These are phyloP conservation scores for Sphagnum tenellum DNA, from an alignment of 225 moss, liverwort and hornwort genomes.

Conservation along the genomic window DNA sequence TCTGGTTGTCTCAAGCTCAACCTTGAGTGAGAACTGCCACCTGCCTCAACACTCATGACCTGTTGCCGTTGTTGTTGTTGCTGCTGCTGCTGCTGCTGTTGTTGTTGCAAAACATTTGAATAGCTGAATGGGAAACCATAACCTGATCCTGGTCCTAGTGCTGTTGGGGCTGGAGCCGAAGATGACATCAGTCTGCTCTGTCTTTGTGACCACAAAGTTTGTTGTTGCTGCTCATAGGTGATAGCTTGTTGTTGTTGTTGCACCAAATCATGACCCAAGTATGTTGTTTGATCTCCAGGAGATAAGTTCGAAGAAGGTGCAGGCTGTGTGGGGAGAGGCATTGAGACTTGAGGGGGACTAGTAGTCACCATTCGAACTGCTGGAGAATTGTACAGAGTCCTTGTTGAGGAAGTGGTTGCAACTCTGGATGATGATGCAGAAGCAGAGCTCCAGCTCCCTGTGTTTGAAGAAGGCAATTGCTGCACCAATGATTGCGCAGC, in stretches of 20 bases:
- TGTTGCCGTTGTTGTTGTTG: background rate
- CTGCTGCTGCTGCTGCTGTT: background rate
- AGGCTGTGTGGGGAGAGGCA: conserved; percentile 2
- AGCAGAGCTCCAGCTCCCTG: no score
- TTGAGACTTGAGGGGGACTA: no score
- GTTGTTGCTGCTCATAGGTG: background rate
- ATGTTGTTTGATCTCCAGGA: background rate
- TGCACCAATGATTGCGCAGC: no score
- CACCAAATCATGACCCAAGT: background rate
- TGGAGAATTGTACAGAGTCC: no score
- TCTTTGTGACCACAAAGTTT: background rate
- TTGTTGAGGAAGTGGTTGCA: no score
- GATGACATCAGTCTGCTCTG: background rate
- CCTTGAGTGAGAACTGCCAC: background rate
- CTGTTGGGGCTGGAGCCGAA: background rate
- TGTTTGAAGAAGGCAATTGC: no score
- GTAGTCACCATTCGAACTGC: no score
- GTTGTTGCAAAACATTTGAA: no score
- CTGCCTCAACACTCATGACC: background rate
- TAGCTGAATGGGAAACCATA: no score
- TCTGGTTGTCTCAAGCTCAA: conserved; percentile 10
- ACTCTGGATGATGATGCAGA: no score
- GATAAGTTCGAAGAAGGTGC: background rate
- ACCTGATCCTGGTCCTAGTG: no score
- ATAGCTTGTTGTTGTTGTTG: background rate